Evolutionary conservation across 306 rosid genomes (phyloP), one percentile per base, ranked within the genome.

Genomic region (Cyclanthera cordifolia): DNA sequence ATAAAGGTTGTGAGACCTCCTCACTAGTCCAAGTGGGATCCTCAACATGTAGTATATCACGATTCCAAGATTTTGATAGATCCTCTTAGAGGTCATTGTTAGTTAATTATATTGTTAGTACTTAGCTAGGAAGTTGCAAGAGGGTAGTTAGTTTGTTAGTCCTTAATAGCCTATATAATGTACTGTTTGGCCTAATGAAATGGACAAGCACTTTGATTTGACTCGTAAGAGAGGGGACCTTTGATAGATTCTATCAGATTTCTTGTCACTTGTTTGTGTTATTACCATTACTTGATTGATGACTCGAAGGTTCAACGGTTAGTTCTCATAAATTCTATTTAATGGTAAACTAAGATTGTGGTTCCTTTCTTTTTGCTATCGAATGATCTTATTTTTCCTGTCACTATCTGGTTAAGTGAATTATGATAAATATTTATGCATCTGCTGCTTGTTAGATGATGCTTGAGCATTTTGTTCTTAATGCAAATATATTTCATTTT

Each of bases 401-500:
- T 55, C 17, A 4, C 60, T 21, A 21, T 10, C 69, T 39, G 17
- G 52, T 63, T 43, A 13, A 28, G 70, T 13, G 39, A 41, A 6
- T 43, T 43, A 52, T 65, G 70, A 23, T 65, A 65, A 45, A 45
- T 45, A 45, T 65, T 23, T 23, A 24, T 45, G 70, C 23, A 61
- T 39, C 67, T 17, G 67, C 25, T 16, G 13, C 49, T 19, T 37
- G 66, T 32, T 67, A 28, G 56, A 67, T 25, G 6, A 28, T 27
- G 20, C 17, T 49, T 48, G 15, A 68, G 34, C 57, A 48, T 48
- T 68, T 25, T 27, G 24, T 30, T 25, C 48, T 14, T 32, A 51
- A 14, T 73, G 55, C 72, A 64, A 37, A 46, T 63, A 65, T 72
- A n/a, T 41, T 46, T 58, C 45, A 30, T 49, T 67, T n/a, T 53